Evolutionary conservation across 306 rosid species (phyloP), one percentile per base, ranked within the genome.

Genomic region (Trichosanthes cucumerina): DNA sequence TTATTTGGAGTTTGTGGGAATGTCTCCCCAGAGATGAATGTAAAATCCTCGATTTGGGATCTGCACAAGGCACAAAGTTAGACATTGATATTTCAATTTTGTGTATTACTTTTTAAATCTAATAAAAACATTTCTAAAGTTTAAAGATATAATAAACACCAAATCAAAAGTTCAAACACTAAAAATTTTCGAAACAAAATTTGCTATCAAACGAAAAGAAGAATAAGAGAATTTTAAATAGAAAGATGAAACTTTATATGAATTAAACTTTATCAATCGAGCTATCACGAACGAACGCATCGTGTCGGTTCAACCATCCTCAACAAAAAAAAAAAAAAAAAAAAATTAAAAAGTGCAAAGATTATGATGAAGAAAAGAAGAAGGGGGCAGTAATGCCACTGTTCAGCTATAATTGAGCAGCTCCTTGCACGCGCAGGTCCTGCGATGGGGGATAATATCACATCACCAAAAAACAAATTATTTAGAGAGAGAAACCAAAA

Each of bases 371-470:
- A 18, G 10, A 31, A 44, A 18, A 18, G 52, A 18, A 13, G 72
- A 21, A 7, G 15, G 4, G 23, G 49, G 39, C 57, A 70, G 1
- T 44, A 14, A 1, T 43, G 12, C 0, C 59, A 73, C 44, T 73
- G 16, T 73, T 73, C 43, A 73, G 2, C 77, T 49, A 73, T 74
- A 74, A 74, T 74, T 74, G 78, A 74, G 78, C 18, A 69, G 33
- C 31, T 50, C 9, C 31, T 49, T 50, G 78, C 78, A 74, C 78
- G 78, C 78, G 77, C 77, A 71, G 38, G 5, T 58, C 26, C 36
- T 72, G 77, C 77, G 59, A 46, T 24, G 78, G 76, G 46, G 60
- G 36, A 75, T 74, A 31, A 75, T 54, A 19, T 54, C 59, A 54
- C 16, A 73, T 75, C 68, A 13, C 65, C 76, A 71, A 43, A 26